Base-by-base conservation (phyloP, 2,329 filamentous ascomycete species). In the Penicillium palitans region DNA sequence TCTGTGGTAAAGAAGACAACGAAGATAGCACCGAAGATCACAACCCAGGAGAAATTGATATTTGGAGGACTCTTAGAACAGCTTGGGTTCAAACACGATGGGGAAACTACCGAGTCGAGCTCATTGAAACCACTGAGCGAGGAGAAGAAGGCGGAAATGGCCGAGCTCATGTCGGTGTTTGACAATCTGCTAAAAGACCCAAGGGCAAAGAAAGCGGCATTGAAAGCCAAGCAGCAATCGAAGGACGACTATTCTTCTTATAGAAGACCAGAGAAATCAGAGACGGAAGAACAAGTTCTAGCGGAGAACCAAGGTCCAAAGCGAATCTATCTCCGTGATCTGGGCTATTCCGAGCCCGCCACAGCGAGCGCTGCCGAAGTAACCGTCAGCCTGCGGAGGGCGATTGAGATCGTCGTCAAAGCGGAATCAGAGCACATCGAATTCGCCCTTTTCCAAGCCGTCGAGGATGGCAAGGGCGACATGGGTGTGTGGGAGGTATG, bases 401-500 rank as follows among this genome's bases (percentile, higher is more conserved):
- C 70, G 7, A 64, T 73, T 15, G 58, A 67, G 24, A 47, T 70
- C 13, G 62, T 74, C 9, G 66, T 73, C 3, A 53, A 67, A 27
- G 62, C 68, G 31, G 75, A 76, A 58, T 62, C 66, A 4, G 53
- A 57, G 7, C 71, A 68, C 41, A 76, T 76, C 19, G 68, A 72
- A 54, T 52, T 60, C 7, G 66, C 69, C 17, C 64, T 77, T 5
- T 67, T 67, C 46, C 59, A 62, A 17, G 68, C 68, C 27, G 61
- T 74, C 52, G 52, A 68, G 37, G 55, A 66, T 8, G 62, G 67
- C n/a, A 66, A 66, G 40, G 68, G 72, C 24, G 76, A 78, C 40
- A 57, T 68, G 25, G 73, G 67, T 4, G 61, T 78, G 13, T 78
- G 76, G 76, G 66, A 70, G 12, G 65, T 78, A 7, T 77, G 76